Evolutionary conservation across 2,329 filamentous ascomycete genomes (phyloP), one percentile per base, ranked within the genome.

Genomic region (Aspergillus udagawae): DNA sequence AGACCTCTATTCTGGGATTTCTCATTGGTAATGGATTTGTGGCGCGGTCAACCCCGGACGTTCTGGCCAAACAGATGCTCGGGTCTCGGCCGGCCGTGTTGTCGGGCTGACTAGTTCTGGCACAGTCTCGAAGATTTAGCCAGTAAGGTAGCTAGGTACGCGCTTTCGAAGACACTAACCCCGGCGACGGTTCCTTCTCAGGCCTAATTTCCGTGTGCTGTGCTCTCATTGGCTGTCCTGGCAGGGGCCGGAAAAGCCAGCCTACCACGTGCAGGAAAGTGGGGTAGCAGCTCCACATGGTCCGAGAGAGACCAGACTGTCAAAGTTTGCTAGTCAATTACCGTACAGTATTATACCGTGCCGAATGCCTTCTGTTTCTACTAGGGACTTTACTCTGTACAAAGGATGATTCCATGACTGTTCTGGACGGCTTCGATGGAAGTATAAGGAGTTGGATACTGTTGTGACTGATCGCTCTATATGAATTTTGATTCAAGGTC

Each of bases 231-330:
- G 57, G 54, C 17, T 28, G 14, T 3, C 7, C 6, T 9, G 41
- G 51, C 57, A 29, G 35, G 57, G 52, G 54, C n/a, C 57, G 57
- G 57, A 57, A 49, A 59, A 35, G 49, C 41, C 41, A 54, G 44
- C 57, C 57, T 59, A 59, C 54, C 57, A 57, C 57, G 57, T 59
- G 57, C 47, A 41, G 42, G 42, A 45, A 21, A 20, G 8, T 12
- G 42, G 21, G 5, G n/a, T 9, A 8, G 1, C n/a, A 4, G 42
- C n/a, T 12, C 42, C 42, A 45, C 42, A 45, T 45, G 42, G n/a
- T 20, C 42, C 8, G 42, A 21, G 8, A 3, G 4, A 20, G 38
- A 38, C 32, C 32, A 38, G 5, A 17, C 32, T 38, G 14, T 38
- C 32, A 38, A 38, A 38, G n/a, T 45, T 45, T 45, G 42, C 42